Conservation (phyloP, 169 alveolate species). For the Plasmodium cynomolgi region DNA sequence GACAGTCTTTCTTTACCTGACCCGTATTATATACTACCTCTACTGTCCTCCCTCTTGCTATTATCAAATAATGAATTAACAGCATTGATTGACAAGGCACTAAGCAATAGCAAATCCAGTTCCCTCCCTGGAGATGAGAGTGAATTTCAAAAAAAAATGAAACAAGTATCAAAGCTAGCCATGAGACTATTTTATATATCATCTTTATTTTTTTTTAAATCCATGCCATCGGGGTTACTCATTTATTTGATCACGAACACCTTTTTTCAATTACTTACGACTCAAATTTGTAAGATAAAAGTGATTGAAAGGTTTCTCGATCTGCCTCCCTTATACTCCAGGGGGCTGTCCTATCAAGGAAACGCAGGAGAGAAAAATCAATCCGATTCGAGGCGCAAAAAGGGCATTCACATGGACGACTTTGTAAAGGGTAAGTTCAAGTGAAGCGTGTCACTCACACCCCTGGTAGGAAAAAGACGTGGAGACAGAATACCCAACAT, state of each 20-base stretch:
- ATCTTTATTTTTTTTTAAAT: constrained; percentile 45
- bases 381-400: background rate
- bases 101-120: constrained; percentile 5
- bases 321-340: constrained; percentile 50
- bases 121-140: constrained; percentile 10
- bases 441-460: background rate
- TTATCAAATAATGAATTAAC: constrained; percentile 74
- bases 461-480: background rate
- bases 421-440: constrained; percentile 9
- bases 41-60: constrained; percentile 76
- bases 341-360: constrained; percentile 10
- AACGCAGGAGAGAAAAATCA: background rate
- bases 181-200: constrained; percentile 62
- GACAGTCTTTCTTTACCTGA: constrained; percentile 84
- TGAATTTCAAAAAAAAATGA: constrained; percentile 66
- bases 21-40: constrained; percentile 82
- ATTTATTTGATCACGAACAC: constrained; percentile 58
- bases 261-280: constrained; percentile 42
- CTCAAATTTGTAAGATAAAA: constrained; percentile 61
- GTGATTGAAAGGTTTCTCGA: constrained; percentile 35
- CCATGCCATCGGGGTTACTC: constrained; percentile 71
- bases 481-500: background rate
- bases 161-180: constrained; percentile 15
- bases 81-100: constrained; percentile 36
- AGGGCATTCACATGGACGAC: constrained; percentile 43